Evolutionary conservation across 108 stramenopile species (phyloP).

Genomic region (Mediolabrus comicus): DNA sequence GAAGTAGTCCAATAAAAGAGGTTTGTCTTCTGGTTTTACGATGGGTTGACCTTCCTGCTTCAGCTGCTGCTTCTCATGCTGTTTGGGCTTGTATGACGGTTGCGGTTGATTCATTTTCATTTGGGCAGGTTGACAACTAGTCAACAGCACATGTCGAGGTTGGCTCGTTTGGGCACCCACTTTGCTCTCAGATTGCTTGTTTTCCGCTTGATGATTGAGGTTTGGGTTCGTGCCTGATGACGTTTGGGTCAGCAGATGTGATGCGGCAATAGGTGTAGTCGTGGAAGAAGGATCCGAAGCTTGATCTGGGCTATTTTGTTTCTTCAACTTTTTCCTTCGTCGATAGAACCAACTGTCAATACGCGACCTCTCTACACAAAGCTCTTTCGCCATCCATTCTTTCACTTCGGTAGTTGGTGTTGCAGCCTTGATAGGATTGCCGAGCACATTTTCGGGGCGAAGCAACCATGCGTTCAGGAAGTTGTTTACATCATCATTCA

Average conservation of each 20-base stretch:
- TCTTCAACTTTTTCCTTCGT: slow-evolving; percentile 19
- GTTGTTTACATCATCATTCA: neutral
- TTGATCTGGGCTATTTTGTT: neutral
- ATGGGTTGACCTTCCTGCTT: slow-evolving; percentile 51
- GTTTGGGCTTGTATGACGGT: too few relatives aligned
- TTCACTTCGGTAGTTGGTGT: slow-evolving; percentile 6
- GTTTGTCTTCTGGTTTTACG: slow-evolving; percentile 63
- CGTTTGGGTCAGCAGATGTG: too few relatives aligned
- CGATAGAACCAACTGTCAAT: slow-evolving; percentile 30
- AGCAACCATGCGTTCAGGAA: neutral
- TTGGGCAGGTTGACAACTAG: neutral
- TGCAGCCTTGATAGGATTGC: neutral
- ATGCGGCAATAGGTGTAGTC: too few relatives aligned
- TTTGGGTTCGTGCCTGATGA: neutral
- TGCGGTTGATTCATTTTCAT: too few relatives aligned
- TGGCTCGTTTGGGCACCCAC: too few relatives aligned
- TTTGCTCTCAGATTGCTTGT: neutral
- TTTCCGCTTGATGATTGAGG: neutral
- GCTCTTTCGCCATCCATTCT: slow-evolving; percentile 4
- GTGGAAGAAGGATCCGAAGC: neutral
- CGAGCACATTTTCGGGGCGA: neutral
- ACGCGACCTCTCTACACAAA: slow-evolving; percentile 13
- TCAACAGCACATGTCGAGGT: too few relatives aligned
- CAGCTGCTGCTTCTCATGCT: too few relatives aligned
- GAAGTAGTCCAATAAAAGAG: slow-evolving; percentile 66